Base-by-base conservation (phyloP, 768 basidiomycete species). In the Russula griseocarnosa region DNA sequence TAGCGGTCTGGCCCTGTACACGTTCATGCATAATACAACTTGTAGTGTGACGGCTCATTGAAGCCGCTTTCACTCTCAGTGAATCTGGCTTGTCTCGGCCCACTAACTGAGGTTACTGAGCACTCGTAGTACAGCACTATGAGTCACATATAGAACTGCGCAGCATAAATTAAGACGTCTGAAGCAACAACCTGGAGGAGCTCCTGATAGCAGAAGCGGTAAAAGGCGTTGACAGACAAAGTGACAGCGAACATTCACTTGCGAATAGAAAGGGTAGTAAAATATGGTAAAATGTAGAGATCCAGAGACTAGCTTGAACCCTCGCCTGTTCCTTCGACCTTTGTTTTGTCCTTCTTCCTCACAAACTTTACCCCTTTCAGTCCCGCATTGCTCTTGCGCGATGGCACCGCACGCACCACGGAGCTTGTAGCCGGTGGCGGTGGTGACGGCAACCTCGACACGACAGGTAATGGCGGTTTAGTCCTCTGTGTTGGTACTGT, bases 291-390 rank as follows among this genome's bases (percentile, higher is more conserved):
- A 28, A 47, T 40, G 14, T 13, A 47, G 24, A 7, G 38, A 7
- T n/a, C 13, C 18, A 1, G 5, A 5, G 5, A 44, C 7, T 11
- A 26, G 34, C 32, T 61, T 26, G 44, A 60, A 10, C 46, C 63
- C 30, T 55, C 63, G 20, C 63, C 47, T 20, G 47, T 16, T 7
- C 55, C 64, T 22, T 61, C 64, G 24, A 28, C 56, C 47, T 58
- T 61, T 11, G 52, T 24, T 22, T 58, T 55, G 13, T 70, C 69
- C 56, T 68, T 70, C 56, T 52, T 70, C 66, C 70, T 73, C 47
- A 70, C 66, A 18, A 73, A 64, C 67, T 71, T 73, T 40, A 73
- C 73, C 3, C 73, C 73, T 24, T 66, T 58, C 36, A 73, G 62
- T 8, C 44, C 58, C n/a, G 70, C 26, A 54, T 58, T 59, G 20